A percentile compares a stretch with the other conserved stretches of the same genome.
These are phyloP conservation scores for Monosporascus sp. DNA, from an alignment of 2,329 filamentous ascomycete species.

Conservation along the genomic window DNA sequence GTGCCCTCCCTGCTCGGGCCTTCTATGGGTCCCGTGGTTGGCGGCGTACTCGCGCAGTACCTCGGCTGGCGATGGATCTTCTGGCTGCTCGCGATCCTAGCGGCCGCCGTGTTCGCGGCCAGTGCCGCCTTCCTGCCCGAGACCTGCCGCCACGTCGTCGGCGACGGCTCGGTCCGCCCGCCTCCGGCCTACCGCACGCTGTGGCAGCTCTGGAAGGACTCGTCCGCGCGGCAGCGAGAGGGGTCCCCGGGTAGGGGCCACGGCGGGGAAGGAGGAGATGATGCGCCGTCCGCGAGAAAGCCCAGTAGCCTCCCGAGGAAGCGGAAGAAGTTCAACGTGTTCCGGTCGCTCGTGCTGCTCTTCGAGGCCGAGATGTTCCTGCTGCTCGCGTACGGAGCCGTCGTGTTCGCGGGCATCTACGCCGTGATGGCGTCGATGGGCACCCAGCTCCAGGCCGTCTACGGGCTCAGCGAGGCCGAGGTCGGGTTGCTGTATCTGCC, in stretches of 20 bases:
- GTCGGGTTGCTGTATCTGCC: slow-evolving; percentile 37
- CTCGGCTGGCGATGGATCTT: slow-evolving; percentile 49
- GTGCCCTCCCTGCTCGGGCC: slow-evolving; percentile 38
- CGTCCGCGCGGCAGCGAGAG: slow-evolving; percentile 1
- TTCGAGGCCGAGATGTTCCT: slow-evolving; percentile 32
- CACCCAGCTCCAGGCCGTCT: slow-evolving; percentile 35
- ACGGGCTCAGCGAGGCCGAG: slow-evolving; percentile 46
- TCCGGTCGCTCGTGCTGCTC: slow-evolving; percentile 29
- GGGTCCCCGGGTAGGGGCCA: slow-evolving; percentile 4
- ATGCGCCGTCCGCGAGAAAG: slow-evolving; percentile 14
- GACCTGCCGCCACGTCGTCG: slow-evolving; percentile 38
- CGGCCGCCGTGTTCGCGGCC: slow-evolving; percentile 28
- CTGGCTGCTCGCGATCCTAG: slow-evolving; percentile 43
- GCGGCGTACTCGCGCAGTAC: slow-evolving; percentile 45
- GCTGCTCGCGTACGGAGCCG: slow-evolving; percentile 27
- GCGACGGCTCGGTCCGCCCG: slow-evolving; percentile 37
- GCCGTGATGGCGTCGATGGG: slow-evolving; percentile 28
- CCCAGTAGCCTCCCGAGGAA: slow-evolving; percentile 40
- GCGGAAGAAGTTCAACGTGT: slow-evolving; percentile 25
- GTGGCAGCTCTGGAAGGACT: slow-evolving; percentile 24
- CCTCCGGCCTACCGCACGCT: slow-evolving; percentile 21
- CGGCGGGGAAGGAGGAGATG: slow-evolving; percentile 31
- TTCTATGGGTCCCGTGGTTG: slow-evolving; percentile 42
- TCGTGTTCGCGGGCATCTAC: slow-evolving; percentile 32
- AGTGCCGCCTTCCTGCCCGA: slow-evolving; percentile 41